These are phyloP conservation scores for Phytopythium chamaehyphon DNA, from an alignment of 352 stramenopile species.

Conservation along the genomic window DNA sequence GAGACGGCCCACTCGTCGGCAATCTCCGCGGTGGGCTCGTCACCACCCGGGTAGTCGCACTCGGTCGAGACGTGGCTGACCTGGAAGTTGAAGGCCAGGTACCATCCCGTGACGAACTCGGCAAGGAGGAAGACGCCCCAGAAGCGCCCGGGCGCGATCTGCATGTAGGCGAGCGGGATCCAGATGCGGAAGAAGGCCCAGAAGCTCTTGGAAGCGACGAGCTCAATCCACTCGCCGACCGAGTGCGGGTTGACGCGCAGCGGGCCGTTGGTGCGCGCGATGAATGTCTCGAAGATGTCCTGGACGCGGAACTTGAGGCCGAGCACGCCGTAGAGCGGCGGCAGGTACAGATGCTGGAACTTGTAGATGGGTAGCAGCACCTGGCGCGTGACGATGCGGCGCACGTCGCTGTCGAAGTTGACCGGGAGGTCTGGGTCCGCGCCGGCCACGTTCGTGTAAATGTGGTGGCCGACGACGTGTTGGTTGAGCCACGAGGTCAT, in stretches of 20 bases:
- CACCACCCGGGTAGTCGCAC: conserved; percentile 83
- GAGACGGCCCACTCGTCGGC: conserved; percentile 91
- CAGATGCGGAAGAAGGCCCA: conserved; percentile 89
- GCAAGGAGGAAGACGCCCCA: conserved; percentile 81
- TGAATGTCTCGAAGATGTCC: conserved; percentile 89
- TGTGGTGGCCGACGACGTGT: conserved; percentile 95
- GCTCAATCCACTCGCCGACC: conserved; percentile 64
- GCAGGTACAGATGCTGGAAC: conserved; percentile 93
- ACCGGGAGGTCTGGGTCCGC: conserved; percentile 92
- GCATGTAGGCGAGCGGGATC: conserved; percentile 78
- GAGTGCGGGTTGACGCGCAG: conserved; percentile 89
- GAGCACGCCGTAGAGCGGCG: conserved; percentile 93
- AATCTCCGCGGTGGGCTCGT: conserved; percentile 56
- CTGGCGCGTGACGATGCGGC: conserved; percentile 85
- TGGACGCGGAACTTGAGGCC: conserved; percentile 92
- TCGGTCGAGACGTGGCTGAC: conserved; percentile 88
- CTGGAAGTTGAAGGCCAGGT: conserved; percentile 94
- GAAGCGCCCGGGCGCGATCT: conserved; percentile 54
- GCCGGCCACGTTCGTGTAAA: conserved; percentile 93
- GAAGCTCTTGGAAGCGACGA: conserved; percentile 87
- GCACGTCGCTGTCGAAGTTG: conserved; percentile 82
- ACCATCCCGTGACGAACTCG: conserved; percentile 91
- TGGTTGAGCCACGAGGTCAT: conserved; percentile 94
- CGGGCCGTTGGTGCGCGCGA: conserved; percentile 84
- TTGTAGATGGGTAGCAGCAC: conserved; percentile 84